phyloP scores from a whole-genome alignment of 768 basidiomycete genomes.

The Pleurotus citrinopileatus region DNA sequence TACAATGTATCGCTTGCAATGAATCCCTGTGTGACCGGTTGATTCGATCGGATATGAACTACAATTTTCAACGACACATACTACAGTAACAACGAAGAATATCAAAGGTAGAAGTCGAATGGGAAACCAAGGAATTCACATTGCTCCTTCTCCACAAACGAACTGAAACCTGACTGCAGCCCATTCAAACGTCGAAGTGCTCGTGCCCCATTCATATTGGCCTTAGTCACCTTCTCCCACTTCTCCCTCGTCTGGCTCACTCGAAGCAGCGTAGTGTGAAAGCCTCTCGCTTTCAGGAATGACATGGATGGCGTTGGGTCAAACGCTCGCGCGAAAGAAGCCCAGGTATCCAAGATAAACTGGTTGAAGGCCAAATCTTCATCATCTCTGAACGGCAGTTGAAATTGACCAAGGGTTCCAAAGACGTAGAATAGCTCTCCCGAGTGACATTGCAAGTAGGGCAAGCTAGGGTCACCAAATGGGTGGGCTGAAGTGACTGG shows the following conservation, averaged over 20 bases:
- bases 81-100: no score
- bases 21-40: not conserved
- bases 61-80: no score
- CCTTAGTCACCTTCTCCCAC: conserved; percentile 32
- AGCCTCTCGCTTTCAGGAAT: conserved; percentile 42
- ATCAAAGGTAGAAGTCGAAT: not conserved
- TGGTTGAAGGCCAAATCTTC: conserved; percentile 44
- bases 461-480: conserved; percentile 41
- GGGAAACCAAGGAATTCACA: conserved; percentile 35
- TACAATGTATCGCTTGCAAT: not conserved
- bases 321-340: conserved; percentile 42
- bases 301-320: conserved; percentile 42
- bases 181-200: conserved; percentile 33
- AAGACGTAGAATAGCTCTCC: conserved; percentile 29
- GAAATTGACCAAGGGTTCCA: conserved; percentile 34
- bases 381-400: conserved; percentile 41
- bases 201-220: conserved; percentile 14
- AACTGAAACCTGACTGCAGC: conserved; percentile 24
- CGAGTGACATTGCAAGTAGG: conserved; percentile 44
- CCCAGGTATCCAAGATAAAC: conserved; percentile 42
- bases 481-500: conserved; percentile 38
- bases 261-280: conserved; percentile 28
- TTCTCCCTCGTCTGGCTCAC: conserved; percentile 22
- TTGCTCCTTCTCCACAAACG: conserved; percentile 33
- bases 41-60: no score